Evolutionary conservation across 768 basidiomycete species (phyloP).

Genomic region (Cytidiella melzeri): DNA sequence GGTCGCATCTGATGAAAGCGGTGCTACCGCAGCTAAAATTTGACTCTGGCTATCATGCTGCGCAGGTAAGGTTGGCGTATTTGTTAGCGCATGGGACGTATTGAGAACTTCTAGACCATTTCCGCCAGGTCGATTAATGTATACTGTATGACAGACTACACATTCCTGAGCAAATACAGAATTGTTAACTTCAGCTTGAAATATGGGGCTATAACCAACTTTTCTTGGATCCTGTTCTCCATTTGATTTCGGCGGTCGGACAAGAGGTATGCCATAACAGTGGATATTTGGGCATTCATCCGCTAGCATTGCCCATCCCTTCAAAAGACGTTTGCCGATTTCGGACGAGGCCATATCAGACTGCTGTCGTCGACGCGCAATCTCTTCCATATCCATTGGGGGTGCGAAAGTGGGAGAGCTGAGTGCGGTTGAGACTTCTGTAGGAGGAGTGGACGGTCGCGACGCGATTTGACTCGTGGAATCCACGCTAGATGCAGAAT

Average conservation of each 20-base stretch:
- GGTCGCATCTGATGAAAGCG: too few relatives aligned
- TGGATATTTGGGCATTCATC: conserved; percentile 68
- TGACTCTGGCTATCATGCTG: too few relatives aligned
- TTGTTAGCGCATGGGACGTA: too few relatives aligned
- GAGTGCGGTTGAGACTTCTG: conserved; percentile 57
- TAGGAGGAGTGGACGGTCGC: conserved; percentile 70
- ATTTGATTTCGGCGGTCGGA: conserved; percentile 64
- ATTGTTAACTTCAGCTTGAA: not conserved
- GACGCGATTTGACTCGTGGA: conserved; percentile 46
- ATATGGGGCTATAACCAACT: conserved; percentile 32
- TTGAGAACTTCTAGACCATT: conserved; percentile 38
- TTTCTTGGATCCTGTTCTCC: conserved; percentile 59
- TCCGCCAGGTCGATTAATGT: conserved; percentile 46
- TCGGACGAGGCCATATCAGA: conserved; percentile 76
- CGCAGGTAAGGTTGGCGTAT: too few relatives aligned
- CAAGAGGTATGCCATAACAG: conserved; percentile 81
- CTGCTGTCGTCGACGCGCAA: conserved; percentile 65
- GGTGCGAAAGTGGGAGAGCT: conserved; percentile 61
- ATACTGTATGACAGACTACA: conserved; percentile 65
- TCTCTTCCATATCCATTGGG: conserved; percentile 61
- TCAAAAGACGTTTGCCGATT: conserved; percentile 70
- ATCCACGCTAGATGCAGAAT: conserved; percentile 29
- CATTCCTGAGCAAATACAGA: conserved; percentile 52
- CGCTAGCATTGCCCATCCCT: conserved; percentile 86
- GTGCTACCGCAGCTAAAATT: too few relatives aligned